A percentile compares a stretch with the other conserved stretches of the same genome.
Conservation (phyloP, 2,329 filamentous ascomycete genomes). For the Aspergillus sp. region DNA sequence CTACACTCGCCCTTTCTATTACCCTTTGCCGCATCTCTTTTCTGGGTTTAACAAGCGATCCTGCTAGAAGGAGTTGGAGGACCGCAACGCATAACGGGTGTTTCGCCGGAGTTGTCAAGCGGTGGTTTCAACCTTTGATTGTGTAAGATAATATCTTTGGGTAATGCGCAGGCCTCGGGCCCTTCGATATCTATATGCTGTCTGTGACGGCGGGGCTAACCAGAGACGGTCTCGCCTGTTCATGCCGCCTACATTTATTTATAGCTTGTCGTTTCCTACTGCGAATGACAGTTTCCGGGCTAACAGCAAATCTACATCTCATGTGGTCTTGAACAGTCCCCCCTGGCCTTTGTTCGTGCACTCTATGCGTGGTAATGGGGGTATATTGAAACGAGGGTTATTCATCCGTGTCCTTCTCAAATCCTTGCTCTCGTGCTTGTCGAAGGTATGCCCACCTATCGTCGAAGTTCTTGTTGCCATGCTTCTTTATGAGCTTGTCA, state of each 20-base stretch:
- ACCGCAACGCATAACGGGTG: constrained; percentile 12
- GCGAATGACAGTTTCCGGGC: background rate
- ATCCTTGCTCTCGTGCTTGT: constrained; percentile 22
- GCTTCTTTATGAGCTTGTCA: constrained; percentile 39
- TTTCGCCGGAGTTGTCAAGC: constrained; percentile 9
- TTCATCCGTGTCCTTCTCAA: constrained; percentile 5
- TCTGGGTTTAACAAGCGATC: background rate
- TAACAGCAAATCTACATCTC: no score
- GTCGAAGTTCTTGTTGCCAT: constrained; percentile 38
- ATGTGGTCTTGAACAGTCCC: background rate
- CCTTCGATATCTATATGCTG: background rate
- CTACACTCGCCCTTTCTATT: background rate
- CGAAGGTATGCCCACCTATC: constrained; percentile 37
- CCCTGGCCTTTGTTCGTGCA: background rate
- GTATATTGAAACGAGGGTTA: background rate
- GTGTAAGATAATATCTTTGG: constrained; percentile 13
- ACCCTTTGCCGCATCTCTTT: background rate
- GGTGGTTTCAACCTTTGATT: constrained; percentile 1
- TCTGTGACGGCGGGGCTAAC: no score
- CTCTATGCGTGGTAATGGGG: background rate
- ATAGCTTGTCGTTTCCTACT: background rate
- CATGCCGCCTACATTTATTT: background rate
- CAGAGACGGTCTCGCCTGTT: background rate
- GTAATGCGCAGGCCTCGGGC: background rate
- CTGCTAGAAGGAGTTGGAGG: background rate